Base-by-base conservation (phyloP, 2,329 filamentous ascomycete species). In the Alternaria arbusti region DNA sequence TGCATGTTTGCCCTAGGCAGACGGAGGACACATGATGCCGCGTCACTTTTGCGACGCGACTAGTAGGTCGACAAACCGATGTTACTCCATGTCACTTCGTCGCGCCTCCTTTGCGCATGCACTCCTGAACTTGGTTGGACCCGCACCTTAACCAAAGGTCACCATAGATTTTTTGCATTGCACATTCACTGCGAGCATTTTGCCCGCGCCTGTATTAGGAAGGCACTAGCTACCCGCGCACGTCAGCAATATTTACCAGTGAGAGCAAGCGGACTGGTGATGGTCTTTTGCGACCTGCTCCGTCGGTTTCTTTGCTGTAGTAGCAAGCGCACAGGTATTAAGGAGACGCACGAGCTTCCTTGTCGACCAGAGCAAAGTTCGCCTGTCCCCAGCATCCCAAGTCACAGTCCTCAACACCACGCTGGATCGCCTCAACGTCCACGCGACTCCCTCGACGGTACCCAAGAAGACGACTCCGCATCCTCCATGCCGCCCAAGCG, bases 401-500 rank as follows among this genome's bases (percentile, higher is more conserved):
- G n/a, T 32, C 52, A 30, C 45, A 49, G 26, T 55, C 23, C 40
- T 40, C 36, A 54, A 8, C 49, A 45, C 46, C 28, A 45, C 30
- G 9, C 51, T 44, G 45, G n/a, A 30, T 25, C 40, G 20, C 8
- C 10, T n/a, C 54, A 45, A 40, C 50, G 20, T 22, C 45, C 25
- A 55, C 40, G n/a, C 40, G 45, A 36, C 25, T 36, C 51, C 25
- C 15, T 17, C 49, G 40, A 61, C 61, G 23, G 54, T 15, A 26
- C 51, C 4, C 43, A 60, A 43, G 36, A 59, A 45, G 22, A 60
- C 30, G 10, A 52, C 30, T 23, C 26, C 15, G 30, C n/a, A 30
- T 44, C 10, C 32, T 47, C 25, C 22, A 67, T 67, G 65, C 47
- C 55, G 45, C 65, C 65, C 26, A 67, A 67, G 51, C 65, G 65